Base-by-base conservation (phyloP, 225 moss, liverwort and hornwort genomes). In the Bryoerythrophyllum caledonicum region DNA sequence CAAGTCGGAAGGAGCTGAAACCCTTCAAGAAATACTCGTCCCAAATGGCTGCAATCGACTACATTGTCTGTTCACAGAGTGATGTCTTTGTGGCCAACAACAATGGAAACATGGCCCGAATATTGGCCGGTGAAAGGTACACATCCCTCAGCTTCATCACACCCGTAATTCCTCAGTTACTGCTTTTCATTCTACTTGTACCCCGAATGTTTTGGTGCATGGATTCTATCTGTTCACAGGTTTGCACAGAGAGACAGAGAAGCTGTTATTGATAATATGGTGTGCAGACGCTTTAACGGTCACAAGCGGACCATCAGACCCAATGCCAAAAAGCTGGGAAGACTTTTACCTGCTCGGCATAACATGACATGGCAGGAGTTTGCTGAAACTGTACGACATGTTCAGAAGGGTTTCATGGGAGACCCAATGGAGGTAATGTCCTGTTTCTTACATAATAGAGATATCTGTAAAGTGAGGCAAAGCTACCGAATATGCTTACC, bases 1-100 rank as follows among this genome's bases (percentile, higher is more conserved):
- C 84, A 54, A 82, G 27, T 27, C 79, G 75, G 67, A 58, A 74
- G 61, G 95, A 99, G 79, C 68, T 95, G 25, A 43, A 62, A 55
- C 82, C 83, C 24, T 99, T 92, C 76, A 74, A 75, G 54, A 75
- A 64, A 10, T 93, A 86, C 76, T 92, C 99, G 30, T 99, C 99
- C 30, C 91, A 91, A 72, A 87, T 99, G 93, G 99, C 99, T 40
- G 99, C 99, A 30, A 92, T 99, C n/a, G 99, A 99, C 82, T 99
- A 99, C 63, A 92, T 93, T 64, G 99, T 95, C n/a, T 99, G 99
- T 68, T 95, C 90, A 43, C 82, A 92, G 74, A 99, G 99, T 79
- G 84, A 99, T 83, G 99, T 92, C 43, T 99, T 99, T 85, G 99
- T 93, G 71, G 90, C 99, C 30, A 99, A 99, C 69, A 99, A 99